Evolutionary conservation across 352 stramenopile genomes (phyloP), one percentile per base, ranked within the genome.

Genomic region (Phytopythium helicoides): DNA sequence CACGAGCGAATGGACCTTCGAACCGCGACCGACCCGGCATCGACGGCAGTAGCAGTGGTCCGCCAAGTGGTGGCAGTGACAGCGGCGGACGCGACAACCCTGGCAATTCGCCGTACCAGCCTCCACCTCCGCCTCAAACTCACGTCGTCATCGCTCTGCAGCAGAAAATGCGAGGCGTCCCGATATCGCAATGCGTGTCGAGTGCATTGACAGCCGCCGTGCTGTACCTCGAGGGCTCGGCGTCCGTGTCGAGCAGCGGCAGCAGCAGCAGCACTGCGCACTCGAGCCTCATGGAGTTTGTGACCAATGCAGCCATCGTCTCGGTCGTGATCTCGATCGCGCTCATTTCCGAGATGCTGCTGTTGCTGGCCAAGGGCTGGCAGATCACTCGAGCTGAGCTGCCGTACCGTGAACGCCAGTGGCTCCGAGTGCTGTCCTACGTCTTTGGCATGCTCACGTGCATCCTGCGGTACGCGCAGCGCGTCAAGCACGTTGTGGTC

Each of bases 321-420:
- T 60, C 67, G 18, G 66, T 80, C 21, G 31, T 88, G 5, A 60
- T 68, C 9, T 70, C 72, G n/a, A 47, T 86, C 0, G 66, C 75
- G 0, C 64, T 81, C 23, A 67, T 75, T 4, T 71, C 63, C 7
- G 75, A 87, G 44, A 52, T 79, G 18, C 26, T 87, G 3, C 48
- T 87, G n/a, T 31, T 87, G 28, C 71, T 87, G 8, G 75, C 78
- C 10, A 87, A 87, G 44, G 78, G 78, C 18, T 89, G 78, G 78
- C 76, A 89, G 52, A 87, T 89, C 57, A 89, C 75, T 10, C 73
- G 78, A 0, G 54, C 52, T 6, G 46, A 66, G n/a, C 54, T 89
- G 3, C 64, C 68, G 2, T 19, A 47, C 6, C 73, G 73, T 40
- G 78, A 87, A 39, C 33, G 69, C 19, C 71, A 82, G 51, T 82